These are phyloP conservation scores for Apiotrichum siamense DNA, from an alignment of 1,284 basidiomycete genomes.

Conservation along the genomic window DNA sequence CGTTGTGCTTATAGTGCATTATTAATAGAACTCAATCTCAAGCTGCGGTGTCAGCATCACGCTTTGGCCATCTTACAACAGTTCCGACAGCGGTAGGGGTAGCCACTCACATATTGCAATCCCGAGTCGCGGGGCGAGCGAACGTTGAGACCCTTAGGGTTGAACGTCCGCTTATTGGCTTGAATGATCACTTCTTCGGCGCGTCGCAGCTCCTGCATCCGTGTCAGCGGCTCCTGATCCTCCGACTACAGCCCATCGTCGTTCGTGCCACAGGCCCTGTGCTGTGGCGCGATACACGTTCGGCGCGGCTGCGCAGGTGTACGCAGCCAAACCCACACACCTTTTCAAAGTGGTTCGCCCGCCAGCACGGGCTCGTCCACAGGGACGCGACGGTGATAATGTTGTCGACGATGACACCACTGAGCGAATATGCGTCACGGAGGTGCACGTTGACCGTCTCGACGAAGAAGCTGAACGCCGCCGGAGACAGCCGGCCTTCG, in stretches of 20 bases:
- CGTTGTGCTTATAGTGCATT: neutral
- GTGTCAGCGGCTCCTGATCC: no score
- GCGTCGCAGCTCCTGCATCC: conserved; percentile 40
- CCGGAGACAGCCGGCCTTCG: conserved; percentile 44
- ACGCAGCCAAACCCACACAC: conserved; percentile 32
- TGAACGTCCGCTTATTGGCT: conserved; percentile 47
- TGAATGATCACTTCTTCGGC: conserved; percentile 40
- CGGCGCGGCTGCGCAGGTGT: no score
- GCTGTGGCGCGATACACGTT: no score
- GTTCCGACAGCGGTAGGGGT: neutral
- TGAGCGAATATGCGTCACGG: conserved; percentile 44
- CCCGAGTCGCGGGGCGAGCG: conserved; percentile 48
- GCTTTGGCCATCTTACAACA: neutral
- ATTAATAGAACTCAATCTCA: conserved; percentile 2
- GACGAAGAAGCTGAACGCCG: conserved; percentile 42
- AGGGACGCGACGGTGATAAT: conserved; percentile 46
- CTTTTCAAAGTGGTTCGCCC: conserved; percentile 47
- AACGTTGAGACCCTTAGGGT: conserved; percentile 49
- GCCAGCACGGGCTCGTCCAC: conserved; percentile 46
- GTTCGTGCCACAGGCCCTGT: no score
- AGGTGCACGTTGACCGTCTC: conserved; percentile 45
- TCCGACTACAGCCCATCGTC: no score
- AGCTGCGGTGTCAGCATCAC: neutral
- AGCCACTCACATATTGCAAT: conserved; percentile 49
- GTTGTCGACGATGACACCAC: conserved; percentile 47